These are phyloP conservation scores for Phaeosphaeria sp. DNA, from an alignment of 2,329 filamentous ascomycete species.

Conservation along the genomic window DNA sequence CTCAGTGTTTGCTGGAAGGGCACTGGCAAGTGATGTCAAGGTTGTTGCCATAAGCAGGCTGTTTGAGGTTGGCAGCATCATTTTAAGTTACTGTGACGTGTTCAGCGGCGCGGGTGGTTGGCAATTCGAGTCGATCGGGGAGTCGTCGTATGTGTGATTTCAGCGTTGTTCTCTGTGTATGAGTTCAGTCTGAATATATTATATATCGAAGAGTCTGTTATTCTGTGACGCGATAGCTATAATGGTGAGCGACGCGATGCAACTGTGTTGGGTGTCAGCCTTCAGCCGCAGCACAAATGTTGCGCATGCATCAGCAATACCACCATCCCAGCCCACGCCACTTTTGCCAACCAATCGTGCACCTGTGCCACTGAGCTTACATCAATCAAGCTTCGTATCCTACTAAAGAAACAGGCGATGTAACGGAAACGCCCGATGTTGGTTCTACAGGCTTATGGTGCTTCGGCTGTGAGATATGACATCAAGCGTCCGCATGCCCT, in stretches of 20 bases:
- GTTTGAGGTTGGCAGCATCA: constrained; percentile 5
- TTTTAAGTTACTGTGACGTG: not conserved
- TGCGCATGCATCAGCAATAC: constrained; percentile 5
- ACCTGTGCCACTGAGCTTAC: constrained; percentile 1
- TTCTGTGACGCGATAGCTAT: not conserved
- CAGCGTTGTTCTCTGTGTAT: too few relatives aligned
- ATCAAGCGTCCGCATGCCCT: not conserved
- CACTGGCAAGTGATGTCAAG: constrained; percentile 4
- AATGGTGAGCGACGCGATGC: not conserved
- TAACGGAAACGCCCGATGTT: not conserved
- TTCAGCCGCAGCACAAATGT: constrained; percentile 19
- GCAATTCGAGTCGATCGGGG: too few relatives aligned
- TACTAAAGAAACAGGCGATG: not conserved
- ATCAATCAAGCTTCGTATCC: not conserved
- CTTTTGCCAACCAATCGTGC: constrained; percentile 6
- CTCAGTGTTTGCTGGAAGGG: constrained; percentile 1
- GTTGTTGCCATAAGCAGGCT: not conserved
- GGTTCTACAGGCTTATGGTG: not conserved
- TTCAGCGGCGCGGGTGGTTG: not conserved
- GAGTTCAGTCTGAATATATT: too few relatives aligned
- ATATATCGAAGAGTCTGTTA: not conserved
- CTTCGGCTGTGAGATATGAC: not conserved
- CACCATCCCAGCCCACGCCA: constrained; percentile 5
- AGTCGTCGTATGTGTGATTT: too few relatives aligned
- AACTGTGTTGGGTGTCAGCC: constrained; percentile 7